Conservation (phyloP, 495 filamentous ascomycete genomes). For the Penicillium silybi region DNA sequence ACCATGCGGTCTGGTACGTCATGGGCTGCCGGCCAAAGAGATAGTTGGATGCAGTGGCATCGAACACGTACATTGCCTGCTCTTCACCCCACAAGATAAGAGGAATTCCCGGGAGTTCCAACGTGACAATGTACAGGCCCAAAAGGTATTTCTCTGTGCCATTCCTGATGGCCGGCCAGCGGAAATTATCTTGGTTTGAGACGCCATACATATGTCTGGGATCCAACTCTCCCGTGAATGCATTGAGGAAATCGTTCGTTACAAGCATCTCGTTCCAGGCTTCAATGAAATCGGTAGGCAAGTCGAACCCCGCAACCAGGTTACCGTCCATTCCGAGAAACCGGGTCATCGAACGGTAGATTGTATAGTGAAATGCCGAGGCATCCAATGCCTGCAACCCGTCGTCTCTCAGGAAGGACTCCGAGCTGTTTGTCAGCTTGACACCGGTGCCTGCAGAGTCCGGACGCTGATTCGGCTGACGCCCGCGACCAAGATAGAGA, state of each 20-base stretch:
- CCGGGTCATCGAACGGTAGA: slow-evolving; percentile 45
- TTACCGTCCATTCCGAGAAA: slow-evolving; percentile 49
- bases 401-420: slow-evolving; percentile 29
- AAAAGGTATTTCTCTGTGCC: slow-evolving; percentile 45
- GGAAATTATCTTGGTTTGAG: slow-evolving; percentile 51
- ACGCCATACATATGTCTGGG: slow-evolving; percentile 49
- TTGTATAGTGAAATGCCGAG: slow-evolving; percentile 47
- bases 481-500: slow-evolving; percentile 36
- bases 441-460: slow-evolving; percentile 31
- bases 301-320: slow-evolving; percentile 35
- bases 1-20: slow-evolving; percentile 48
- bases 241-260: slow-evolving; percentile 46
- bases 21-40: slow-evolving; percentile 49
- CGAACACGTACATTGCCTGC: slow-evolving; percentile 48
- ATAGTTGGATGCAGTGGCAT: slow-evolving; percentile 47
- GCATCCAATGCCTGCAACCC: slow-evolving; percentile 39
- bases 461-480: slow-evolving; percentile 31
- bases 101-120: slow-evolving; percentile 48
- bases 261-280: slow-evolving; percentile 41
- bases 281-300: slow-evolving; percentile 40
- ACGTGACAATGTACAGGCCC: slow-evolving; percentile 41
- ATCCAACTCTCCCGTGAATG: slow-evolving; percentile 48
- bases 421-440: slow-evolving; percentile 30
- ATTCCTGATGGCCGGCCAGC: slow-evolving; percentile 48
- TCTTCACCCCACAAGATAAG: slow-evolving; percentile 51